Evolutionary conservation across 2,329 filamentous ascomycete species (phyloP).

Genomic region (Penicillium sp.): DNA sequence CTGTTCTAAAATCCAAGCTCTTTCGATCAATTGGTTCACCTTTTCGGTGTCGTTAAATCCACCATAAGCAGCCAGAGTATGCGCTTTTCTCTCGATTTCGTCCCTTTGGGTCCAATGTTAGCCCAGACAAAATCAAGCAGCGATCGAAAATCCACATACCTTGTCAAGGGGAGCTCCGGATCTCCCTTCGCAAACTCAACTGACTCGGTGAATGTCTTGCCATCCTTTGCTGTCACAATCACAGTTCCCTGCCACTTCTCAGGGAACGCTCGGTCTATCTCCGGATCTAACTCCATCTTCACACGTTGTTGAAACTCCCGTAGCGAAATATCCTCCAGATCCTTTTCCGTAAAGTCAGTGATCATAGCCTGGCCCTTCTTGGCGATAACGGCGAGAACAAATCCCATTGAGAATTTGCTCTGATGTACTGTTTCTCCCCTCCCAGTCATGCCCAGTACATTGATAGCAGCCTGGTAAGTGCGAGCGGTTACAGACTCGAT

Average conservation of each 20-base stretch:
- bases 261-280: slow-evolving; percentile 33
- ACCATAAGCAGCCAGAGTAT: slow-evolving; percentile 26
- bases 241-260: slow-evolving; percentile 33
- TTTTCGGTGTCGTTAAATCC: slow-evolving; percentile 21
- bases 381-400: slow-evolving; percentile 36
- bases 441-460: slow-evolving; percentile 33
- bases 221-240: slow-evolving; percentile 28
- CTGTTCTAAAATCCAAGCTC: slow-evolving; percentile 26
- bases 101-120: slow-evolving; percentile 10
- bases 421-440: slow-evolving; percentile 36
- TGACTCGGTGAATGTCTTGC: slow-evolving; percentile 24
- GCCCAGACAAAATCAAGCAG: neutral
- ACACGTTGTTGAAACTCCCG: slow-evolving; percentile 32
- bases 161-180: slow-evolving; percentile 30
- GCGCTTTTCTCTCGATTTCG: slow-evolving; percentile 25
- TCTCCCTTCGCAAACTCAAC: slow-evolving; percentile 34
- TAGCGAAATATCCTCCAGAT: slow-evolving; percentile 25
- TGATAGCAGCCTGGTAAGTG: slow-evolving; percentile 35
- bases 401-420: slow-evolving; percentile 40
- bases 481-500: slow-evolving; percentile 31
- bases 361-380: slow-evolving; percentile 37
- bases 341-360: slow-evolving; percentile 34
- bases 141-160: slow-evolving; percentile 16
- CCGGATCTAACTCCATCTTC: slow-evolving; percentile 29
- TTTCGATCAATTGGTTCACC: slow-evolving; percentile 21